phyloP scores from a whole-genome alignment of 2,329 filamentous ascomycete species.

The Alternaria ethzedia region DNA sequence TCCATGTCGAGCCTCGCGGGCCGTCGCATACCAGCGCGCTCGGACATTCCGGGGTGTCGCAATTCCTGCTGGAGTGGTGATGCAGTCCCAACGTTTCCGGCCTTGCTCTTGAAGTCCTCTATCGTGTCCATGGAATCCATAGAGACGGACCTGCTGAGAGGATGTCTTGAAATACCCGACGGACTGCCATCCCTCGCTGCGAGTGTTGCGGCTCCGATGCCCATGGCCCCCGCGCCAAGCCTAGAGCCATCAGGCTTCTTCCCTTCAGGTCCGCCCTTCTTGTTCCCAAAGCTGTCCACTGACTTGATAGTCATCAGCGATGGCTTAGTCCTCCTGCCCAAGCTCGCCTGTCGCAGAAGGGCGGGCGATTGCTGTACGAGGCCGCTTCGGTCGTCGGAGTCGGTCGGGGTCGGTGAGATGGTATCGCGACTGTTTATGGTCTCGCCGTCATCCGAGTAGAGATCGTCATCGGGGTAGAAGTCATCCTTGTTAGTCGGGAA shows the following conservation, averaged over 20 bases:
- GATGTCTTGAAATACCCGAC: conserved; percentile 27
- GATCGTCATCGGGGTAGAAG: conserved; percentile 49
- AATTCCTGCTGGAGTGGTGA: conserved; percentile 33
- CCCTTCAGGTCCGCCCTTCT: conserved; percentile 25
- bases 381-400: conserved; percentile 45
- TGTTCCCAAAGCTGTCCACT: conserved; percentile 44
- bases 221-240: conserved; percentile 27
- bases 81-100: conserved; percentile 25
- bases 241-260: conserved; percentile 21
- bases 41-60: conserved; percentile 44
- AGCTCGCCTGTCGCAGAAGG: conserved; percentile 54
- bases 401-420: conserved; percentile 33
- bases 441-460: conserved; percentile 48
- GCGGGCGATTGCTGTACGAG: conserved; percentile 45
- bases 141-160: conserved; percentile 40
- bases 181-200: conserved; percentile 34
- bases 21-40: conserved; percentile 51
- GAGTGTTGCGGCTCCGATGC: conserved; percentile 32
- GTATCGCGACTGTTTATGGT: conserved; percentile 41
- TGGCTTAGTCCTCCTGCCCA: conserved; percentile 56
- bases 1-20: conserved; percentile 83
- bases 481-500: conserved; percentile 52
- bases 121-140: conserved; percentile 44
- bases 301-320: conserved; percentile 57
- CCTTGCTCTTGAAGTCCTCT: conserved; percentile 24